Base-by-base conservation (phyloP, 164 flowering plant genomes). In the Echeveria elegans region DNA sequence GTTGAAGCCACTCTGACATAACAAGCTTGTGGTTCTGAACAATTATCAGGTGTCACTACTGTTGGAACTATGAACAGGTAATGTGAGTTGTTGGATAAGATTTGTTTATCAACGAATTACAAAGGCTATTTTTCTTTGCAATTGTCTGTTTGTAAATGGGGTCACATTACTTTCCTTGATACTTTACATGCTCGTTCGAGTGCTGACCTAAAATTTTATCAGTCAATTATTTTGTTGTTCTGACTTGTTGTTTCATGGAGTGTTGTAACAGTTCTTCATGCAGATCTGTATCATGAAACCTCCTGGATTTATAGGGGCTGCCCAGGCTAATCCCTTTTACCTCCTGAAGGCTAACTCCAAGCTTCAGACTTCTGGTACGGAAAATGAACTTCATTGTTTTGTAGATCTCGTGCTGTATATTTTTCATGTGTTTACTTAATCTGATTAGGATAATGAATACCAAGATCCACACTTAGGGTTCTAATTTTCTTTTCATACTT, bases 181-280 rank as follows among this genome's bases (percentile, higher is more conserved):
- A 24, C 23, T 48, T 21, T 52, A 24, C 58, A 7, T 5, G 15
- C 53, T 52, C 11, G 0, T 21, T 52, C 7, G 12, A 23, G 7
- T 21, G 24, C 11, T 21, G 58, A 11, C 58, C 58, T 5, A 21
- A n/a, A 36, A 78, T 74, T 69, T 77, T 6, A 16, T 47, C 21
- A 1, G 52, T 47, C 1, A 16, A 16, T 36, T 36, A 0, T 36
- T 1, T 21, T 21, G 5, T 52, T 23, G 58, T 52, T 52, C 11
- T 12, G 7, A 12, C 28, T 6, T 52, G 12, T 21, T 8, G 9
- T 23, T 21, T 52, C 26, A 21, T 3, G 21, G 26, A 8, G n/a
- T n/a, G 23, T 21, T 52, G 58, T 23, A 23, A 52, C 26, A 52
- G 58, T 9, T 52, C 7, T 23, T 23, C 12, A 52, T 52, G 58